Percentiles rank a stretch among this genome's conserved stretches.
These are phyloP conservation scores for Combretum micranthum DNA, from an alignment of 345 rosid genomes.

Conservation along the genomic window DNA sequence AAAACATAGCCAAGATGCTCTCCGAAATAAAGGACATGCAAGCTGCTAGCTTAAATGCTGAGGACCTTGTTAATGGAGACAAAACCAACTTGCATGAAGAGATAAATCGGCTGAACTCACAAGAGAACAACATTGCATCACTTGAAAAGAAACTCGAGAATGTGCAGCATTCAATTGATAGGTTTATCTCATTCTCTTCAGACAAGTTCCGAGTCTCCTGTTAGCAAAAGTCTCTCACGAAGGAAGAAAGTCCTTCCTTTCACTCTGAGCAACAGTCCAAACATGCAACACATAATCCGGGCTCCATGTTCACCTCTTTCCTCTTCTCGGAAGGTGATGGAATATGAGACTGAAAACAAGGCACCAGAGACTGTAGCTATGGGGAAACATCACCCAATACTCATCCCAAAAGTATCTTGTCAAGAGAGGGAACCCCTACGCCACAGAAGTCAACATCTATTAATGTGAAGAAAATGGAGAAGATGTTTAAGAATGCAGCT, in stretches of 20 bases:
- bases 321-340: constrained; percentile 45
- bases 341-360: constrained; percentile 59
- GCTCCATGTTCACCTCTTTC: constrained; percentile 83
- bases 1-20: constrained; percentile 69
- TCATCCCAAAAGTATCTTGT: constrained; percentile 21
- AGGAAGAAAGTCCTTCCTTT: constrained; percentile 76
- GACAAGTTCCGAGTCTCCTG: constrained; percentile 40
- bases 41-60: constrained; percentile 40
- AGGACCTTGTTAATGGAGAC: constrained; percentile 45
- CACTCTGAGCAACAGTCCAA: constrained; percentile 60
- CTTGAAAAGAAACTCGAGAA: constrained; percentile 83
- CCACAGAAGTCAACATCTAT: constrained; percentile 56
- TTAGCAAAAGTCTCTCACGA: constrained; percentile 47
- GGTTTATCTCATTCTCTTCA: constrained; percentile 56
- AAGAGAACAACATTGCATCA: constrained; percentile 55
- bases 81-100: constrained; percentile 72
- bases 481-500: constrained; percentile 92
- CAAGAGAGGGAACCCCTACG: constrained; percentile 62
- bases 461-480: constrained; percentile 85
- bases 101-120: constrained; percentile 64
- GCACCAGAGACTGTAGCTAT: constrained; percentile 44
- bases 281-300: constrained; percentile 66
- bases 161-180: constrained; percentile 82
- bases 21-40: constrained; percentile 83
- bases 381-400: constrained; percentile 20